A percentile compares a stretch with the other conserved stretches of the same genome.
Evolutionary conservation across 495 filamentous ascomycete species (phyloP).

Genomic region (Hypoxylon trugodes): DNA sequence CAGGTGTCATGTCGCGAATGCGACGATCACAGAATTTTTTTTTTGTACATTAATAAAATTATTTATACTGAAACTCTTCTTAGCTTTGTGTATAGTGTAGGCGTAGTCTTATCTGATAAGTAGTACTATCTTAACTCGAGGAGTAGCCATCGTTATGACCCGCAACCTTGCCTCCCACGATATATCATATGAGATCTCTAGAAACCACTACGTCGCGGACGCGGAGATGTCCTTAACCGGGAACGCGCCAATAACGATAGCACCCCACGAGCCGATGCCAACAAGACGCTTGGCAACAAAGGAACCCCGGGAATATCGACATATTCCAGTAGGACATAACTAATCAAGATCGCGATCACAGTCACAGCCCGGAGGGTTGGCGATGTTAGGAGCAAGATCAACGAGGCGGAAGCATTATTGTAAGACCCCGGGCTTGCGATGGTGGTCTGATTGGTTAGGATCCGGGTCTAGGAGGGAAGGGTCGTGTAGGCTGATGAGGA

Average conservation of each 20-base stretch:
- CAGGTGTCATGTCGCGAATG: slow-evolving; percentile 11
- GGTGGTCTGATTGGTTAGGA: slow-evolving; percentile 24
- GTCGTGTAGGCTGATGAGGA: slow-evolving; percentile 16
- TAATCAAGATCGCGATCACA: slow-evolving; percentile 38
- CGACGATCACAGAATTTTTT: slow-evolving; percentile 8
- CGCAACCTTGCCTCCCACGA: neutral
- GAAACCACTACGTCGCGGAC: neutral
- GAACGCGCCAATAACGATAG: neutral
- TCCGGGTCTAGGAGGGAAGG: slow-evolving; percentile 2
- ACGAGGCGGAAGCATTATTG: slow-evolving; percentile 21
- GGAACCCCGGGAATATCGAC: slow-evolving; percentile 5
- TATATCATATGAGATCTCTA: neutral
- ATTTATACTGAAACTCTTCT: too few species aligned
- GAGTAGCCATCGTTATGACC: neutral
- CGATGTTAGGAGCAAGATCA: slow-evolving; percentile 33
- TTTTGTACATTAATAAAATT: neutral
- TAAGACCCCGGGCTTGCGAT: slow-evolving; percentile 27
- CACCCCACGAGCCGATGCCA: neutral
- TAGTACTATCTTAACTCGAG: too few species aligned
- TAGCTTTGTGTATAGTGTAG: too few species aligned
- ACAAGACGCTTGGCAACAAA: slow-evolving; percentile 33
- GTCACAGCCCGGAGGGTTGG: slow-evolving; percentile 21
- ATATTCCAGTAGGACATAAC: neutral
- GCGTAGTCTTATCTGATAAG: too few species aligned
- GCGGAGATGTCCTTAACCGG: neutral